Percentiles rank a stretch among this genome's conserved stretches.
Evolutionary conservation across 2,329 filamentous ascomycete genomes (phyloP).

Genomic region (Sporothrix luriei): DNA sequence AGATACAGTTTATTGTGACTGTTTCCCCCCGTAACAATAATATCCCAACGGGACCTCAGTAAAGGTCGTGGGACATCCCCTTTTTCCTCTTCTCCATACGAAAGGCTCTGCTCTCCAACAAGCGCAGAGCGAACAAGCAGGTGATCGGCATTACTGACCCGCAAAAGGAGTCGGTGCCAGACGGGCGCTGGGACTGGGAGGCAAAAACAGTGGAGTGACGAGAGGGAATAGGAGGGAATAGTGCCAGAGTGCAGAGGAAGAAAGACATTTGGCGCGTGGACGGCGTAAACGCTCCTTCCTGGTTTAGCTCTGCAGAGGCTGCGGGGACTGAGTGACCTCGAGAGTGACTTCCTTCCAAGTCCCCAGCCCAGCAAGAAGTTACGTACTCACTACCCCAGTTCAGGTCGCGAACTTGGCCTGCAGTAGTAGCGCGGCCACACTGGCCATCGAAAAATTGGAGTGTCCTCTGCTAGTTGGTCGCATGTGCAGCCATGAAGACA

Average conservation of each 20-base stretch:
- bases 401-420: slow-evolving; percentile 10
- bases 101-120: slow-evolving; percentile 3
- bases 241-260: too few relatives aligned
- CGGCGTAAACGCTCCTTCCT: slow-evolving; percentile 18
- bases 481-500: neutral
- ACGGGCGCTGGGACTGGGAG: neutral
- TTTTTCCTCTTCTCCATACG: slow-evolving; percentile 15
- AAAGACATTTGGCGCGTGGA: neutral
- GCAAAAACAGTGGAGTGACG: neutral
- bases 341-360: too few relatives aligned
- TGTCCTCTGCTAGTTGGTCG: neutral
- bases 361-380: neutral
- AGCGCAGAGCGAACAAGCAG: neutral
- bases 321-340: neutral
- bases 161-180: slow-evolving; percentile 24
- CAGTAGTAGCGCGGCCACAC: slow-evolving; percentile 22
- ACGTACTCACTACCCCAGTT: neutral
- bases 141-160: slow-evolving; percentile 22
- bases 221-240: neutral
- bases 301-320: slow-evolving; percentile 12
- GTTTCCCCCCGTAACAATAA: neutral
- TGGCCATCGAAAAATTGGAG: neutral
- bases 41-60: too few relatives aligned
- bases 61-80: too few relatives aligned
- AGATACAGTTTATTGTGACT: neutral